Evolutionary conservation across 805 yeast species (phyloP).

Genomic region (Geotrichum ghanense): DNA sequence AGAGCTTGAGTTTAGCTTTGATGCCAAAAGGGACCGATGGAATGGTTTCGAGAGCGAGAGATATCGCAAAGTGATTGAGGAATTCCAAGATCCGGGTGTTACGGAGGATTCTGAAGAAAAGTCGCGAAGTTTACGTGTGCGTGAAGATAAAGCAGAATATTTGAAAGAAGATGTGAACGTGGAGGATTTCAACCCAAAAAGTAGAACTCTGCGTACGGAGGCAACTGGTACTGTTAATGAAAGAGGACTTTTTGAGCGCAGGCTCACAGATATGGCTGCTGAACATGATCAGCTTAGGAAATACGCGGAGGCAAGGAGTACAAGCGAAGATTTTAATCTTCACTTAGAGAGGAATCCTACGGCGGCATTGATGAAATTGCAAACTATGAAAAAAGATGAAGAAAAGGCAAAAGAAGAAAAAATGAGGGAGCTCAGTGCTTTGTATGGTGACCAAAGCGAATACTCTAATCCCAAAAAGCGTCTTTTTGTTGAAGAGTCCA

Average conservation of each 20-base stretch:
- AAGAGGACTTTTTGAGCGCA: conserved; percentile 40
- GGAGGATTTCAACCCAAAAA: conserved; percentile 35
- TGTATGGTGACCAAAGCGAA: conserved; percentile 28
- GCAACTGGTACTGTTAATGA: conserved; percentile 28
- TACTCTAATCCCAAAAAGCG: conserved; percentile 12
- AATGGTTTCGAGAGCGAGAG: conserved; percentile 61
- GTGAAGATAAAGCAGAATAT: conserved; percentile 72
- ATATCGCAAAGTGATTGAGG: conserved; percentile 39
- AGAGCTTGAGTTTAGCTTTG: conserved; percentile 36
- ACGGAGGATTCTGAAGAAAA: conserved; percentile 12
- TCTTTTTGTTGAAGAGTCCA: conserved; percentile 2
- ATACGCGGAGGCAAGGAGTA: conserved; percentile 36
- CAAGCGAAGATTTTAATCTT: conserved; percentile 24
- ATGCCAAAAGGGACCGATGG: conserved; percentile 71
- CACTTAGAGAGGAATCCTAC: conserved; percentile 37
- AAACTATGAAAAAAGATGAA: conserved; percentile 25
- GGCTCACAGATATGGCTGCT: conserved; percentile 45
- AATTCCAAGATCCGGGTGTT: conserved; percentile 34
- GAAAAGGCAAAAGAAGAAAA: conserved; percentile 21
- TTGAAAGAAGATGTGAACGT: conserved; percentile 36
- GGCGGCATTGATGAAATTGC: conserved; percentile 28
- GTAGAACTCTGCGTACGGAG: conserved; percentile 20
- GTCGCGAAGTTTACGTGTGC: conserved; percentile 41
- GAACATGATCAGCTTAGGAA: conserved; percentile 37
- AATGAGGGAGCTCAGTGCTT: conserved; percentile 25